These are phyloP conservation scores for Coccomyxa subellipsoidea DNA, from an alignment of 163 green algal genomes.

Conservation along the genomic window DNA sequence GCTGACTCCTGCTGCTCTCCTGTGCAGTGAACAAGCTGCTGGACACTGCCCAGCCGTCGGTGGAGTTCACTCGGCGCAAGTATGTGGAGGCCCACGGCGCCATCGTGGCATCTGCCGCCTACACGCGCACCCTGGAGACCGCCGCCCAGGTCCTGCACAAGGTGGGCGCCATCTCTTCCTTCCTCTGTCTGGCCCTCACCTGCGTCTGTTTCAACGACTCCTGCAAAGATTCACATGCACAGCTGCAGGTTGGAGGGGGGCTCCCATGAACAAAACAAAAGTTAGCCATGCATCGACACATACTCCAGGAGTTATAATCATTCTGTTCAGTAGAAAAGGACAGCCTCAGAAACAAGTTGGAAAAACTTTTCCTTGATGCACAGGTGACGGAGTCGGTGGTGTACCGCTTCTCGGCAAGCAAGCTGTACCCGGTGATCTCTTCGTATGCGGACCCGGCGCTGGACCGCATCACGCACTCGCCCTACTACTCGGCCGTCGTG, in stretches of 20 bases:
- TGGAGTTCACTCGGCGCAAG: conserved; percentile 38
- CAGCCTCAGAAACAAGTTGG: background rate
- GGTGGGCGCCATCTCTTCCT: background rate
- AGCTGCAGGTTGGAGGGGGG: too few relatives aligned
- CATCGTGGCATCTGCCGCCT: conserved; percentile 39
- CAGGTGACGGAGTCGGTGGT: conserved; percentile 30
- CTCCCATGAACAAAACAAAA: too few relatives aligned
- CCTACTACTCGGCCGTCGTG: conserved; percentile 20
- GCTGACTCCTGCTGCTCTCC: background rate
- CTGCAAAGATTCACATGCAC: too few relatives aligned
- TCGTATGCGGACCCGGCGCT: conserved; percentile 44
- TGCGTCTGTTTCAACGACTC: too few relatives aligned
- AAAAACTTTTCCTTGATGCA: background rate
- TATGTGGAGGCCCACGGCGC: conserved; percentile 41
- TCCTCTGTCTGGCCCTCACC: too few relatives aligned
- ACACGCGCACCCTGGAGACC: conserved; percentile 34
- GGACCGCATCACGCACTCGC: conserved; percentile 27
- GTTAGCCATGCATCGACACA: background rate
- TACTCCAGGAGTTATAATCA: background rate
- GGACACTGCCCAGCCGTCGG: conserved; percentile 29
- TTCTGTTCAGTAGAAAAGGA: background rate
- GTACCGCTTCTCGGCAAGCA: conserved; percentile 15
- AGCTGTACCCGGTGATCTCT: conserved; percentile 37
- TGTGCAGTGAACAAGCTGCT: conserved; percentile 40
- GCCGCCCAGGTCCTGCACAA: conserved; percentile 15